Base-by-base conservation (phyloP, 2,329 filamentous ascomycete species). In the Blumeria graminis region DNA sequence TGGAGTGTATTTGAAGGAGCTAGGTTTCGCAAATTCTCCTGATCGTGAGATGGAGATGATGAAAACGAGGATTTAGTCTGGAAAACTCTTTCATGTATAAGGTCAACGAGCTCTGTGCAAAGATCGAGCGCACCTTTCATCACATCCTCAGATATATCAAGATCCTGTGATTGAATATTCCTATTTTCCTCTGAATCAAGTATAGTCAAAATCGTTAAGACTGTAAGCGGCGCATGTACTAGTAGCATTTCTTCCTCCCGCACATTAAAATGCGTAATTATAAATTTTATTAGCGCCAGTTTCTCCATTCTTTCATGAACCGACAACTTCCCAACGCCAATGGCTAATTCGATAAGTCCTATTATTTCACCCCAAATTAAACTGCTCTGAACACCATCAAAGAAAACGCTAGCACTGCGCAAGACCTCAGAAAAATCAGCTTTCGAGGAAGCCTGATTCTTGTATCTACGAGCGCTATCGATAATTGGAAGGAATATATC, bases 171-270 rank as follows among this genome's bases (percentile, higher is more conserved):
- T 35, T 53, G 33, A 16, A 35, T 36, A 33, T 61, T 61, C 7
- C 67, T 61, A 58, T 66, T 67, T 58, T 69, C 69, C 58, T 69
- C 72, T 2, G 71, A 68, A 63, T 80, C 71, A 45, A 82, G 69
- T 77, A 77, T 82, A 61, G 61, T 60, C 16, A 67, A 69, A 32
- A 84, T 71, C 3, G 81, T 78, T n/a, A 93, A 68, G 1, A 80
- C 75, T 56, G 84, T 76, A 33, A 93, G 69, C 36, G 90, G 90
- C 34, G 89, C 84, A 69, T 96, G 90, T 22, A 86, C 71, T 1
- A 84, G 78, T 14, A 94, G 69, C 90, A 98, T 96, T 65, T 98
- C 93, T 67, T 96, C 92, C 69, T 98, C 92, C 56, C 82, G 80
- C 54, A 96, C 77, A 67, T 95, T 96, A 73, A 98, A 98, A 62